These are phyloP conservation scores for Alternaria triticina DNA, from an alignment of 2,329 filamentous ascomycete species.

Conservation along the genomic window DNA sequence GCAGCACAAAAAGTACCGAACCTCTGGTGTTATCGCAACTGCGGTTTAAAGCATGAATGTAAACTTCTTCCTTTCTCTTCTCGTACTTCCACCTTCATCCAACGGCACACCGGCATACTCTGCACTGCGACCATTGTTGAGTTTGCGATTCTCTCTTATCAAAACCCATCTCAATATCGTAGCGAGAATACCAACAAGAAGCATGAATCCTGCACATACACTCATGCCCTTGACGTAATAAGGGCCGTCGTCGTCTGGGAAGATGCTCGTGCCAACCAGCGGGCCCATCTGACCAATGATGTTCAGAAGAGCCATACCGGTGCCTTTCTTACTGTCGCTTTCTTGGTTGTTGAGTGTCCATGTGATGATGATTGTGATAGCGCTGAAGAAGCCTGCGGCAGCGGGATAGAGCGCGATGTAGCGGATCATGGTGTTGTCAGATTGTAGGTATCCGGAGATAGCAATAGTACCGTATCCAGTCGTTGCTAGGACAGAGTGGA, in stretches of 20 bases:
- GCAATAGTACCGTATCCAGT: constrained; percentile 67
- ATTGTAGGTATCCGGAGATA: constrained; percentile 58
- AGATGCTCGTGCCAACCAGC: constrained; percentile 61
- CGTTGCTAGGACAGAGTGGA: constrained; percentile 71
- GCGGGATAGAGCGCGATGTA: constrained; percentile 83
- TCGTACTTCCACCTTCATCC: constrained; percentile 25
- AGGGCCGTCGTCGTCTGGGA: constrained; percentile 58
- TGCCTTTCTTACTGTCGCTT: constrained; percentile 71
- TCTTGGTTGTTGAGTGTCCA: constrained; percentile 90
- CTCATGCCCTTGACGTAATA: constrained; percentile 58
- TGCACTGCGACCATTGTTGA: constrained; percentile 8
- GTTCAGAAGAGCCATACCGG: constrained; percentile 81
- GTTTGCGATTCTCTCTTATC: constrained; percentile 33
- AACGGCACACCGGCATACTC: constrained; percentile 38
- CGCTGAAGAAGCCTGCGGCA: constrained; percentile 80
- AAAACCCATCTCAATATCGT: constrained; percentile 52
- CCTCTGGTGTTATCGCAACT: not conserved
- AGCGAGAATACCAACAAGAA: constrained; percentile 53
- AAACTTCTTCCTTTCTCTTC: constrained; percentile 26
- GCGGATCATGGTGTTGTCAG: constrained; percentile 51
- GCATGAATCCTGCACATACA: constrained; percentile 59
- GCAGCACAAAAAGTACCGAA: not conserved
- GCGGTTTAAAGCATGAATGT: constrained; percentile 33
- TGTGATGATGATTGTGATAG: constrained; percentile 82
- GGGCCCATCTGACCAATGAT: constrained; percentile 82